These are phyloP conservation scores for Lepidium didymum DNA, from an alignment of 345 rosid species.

Conservation along the genomic window DNA sequence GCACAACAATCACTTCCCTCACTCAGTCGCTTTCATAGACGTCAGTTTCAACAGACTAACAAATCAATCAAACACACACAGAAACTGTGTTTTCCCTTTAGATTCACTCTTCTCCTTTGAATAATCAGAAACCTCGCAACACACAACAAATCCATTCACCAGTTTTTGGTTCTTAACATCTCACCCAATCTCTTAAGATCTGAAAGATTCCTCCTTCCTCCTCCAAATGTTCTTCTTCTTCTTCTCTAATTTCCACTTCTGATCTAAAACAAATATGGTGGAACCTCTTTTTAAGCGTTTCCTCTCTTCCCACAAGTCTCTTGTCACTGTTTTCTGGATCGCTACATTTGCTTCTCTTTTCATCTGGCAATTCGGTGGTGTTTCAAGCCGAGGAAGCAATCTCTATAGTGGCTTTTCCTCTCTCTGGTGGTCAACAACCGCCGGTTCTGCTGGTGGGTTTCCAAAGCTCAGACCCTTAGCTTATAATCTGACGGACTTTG, in stretches of 20 bases:
- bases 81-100: not conserved
- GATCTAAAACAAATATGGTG: conserved; percentile 32
- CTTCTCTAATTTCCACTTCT: not conserved
- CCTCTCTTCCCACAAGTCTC: conserved; percentile 68
- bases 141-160: not conserved
- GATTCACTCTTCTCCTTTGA: conserved; percentile 7
- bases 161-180: conserved; percentile 9
- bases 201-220: not conserved
- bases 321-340: conserved; percentile 72
- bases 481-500: conserved; percentile 83
- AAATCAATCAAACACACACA: not conserved
- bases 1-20: not conserved
- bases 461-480: conserved; percentile 48
- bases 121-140: not conserved
- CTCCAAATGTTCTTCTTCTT: not conserved
- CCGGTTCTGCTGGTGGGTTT: conserved; percentile 15
- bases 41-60: not conserved
- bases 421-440: conserved; percentile 31
- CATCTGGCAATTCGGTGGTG: conserved; percentile 61
- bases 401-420: conserved; percentile 31
- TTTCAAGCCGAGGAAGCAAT: conserved; percentile 18
- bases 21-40: not conserved
- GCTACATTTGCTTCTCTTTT: conserved; percentile 68
- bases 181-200: conserved; percentile 12
- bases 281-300: conserved; percentile 59